phyloP scores from a whole-genome alignment of 257 asterid genomes.

The Anisodus tanguticus region DNA sequence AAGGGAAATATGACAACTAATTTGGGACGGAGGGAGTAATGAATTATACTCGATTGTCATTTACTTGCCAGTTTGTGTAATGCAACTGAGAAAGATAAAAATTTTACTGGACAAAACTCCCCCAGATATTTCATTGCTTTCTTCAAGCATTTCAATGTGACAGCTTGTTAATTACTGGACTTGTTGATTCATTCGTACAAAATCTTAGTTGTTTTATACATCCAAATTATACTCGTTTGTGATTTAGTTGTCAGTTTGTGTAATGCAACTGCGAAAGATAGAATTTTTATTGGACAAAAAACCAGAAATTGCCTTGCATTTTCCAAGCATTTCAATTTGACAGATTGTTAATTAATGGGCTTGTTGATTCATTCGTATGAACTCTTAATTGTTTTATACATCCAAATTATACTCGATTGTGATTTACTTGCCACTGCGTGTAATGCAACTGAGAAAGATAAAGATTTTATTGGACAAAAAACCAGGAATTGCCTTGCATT shows the following conservation, averaged over 20 bases:
- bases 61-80: too few relatives aligned
- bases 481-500: neutral
- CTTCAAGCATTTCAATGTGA: too few relatives aligned
- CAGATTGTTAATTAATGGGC: neutral
- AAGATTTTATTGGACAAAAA: neutral
- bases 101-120: too few relatives aligned
- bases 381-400: too few relatives aligned
- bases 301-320: neutral
- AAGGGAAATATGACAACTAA: too few relatives aligned
- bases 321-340: neutral
- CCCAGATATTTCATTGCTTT: too few relatives aligned
- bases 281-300: neutral
- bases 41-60: too few relatives aligned
- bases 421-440: neutral
- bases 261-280: slow-evolving; percentile 12
- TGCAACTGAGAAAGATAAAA: too few relatives aligned
- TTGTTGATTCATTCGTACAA: too few relatives aligned
- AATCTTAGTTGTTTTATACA: neutral
- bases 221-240: neutral
- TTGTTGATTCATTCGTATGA: slow-evolving; percentile 7
- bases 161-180: too few relatives aligned
- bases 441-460: neutral
- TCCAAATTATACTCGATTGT: too few relatives aligned
- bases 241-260: neutral
- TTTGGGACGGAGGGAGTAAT: too few relatives aligned